phyloP scores from a whole-genome alignment of 805 yeast genomes.

The Jamesozyma lodderae region DNA sequence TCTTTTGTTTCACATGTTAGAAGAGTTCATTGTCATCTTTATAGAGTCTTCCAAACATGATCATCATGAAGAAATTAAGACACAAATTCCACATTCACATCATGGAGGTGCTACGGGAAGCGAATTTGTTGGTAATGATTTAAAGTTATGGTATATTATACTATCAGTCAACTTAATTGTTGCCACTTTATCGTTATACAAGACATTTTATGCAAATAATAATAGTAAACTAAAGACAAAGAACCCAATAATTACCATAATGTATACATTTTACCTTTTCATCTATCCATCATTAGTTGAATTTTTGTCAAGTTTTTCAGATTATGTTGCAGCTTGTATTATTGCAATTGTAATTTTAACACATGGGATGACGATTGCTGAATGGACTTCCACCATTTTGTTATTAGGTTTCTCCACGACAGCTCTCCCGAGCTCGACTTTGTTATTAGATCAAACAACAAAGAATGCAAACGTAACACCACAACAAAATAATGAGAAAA shows the following conservation, averaged over 20 bases:
- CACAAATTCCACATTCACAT: conserved; percentile 30
- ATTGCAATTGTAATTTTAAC: conserved; percentile 23
- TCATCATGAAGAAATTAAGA: conserved; percentile 27
- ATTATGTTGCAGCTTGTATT: conserved; percentile 22
- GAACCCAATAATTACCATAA: conserved; percentile 27
- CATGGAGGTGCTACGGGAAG: conserved; percentile 5
- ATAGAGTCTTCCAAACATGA: conserved; percentile 22
- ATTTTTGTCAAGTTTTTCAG: conserved; percentile 16
- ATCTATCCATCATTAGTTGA: conserved; percentile 20
- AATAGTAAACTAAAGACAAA: conserved; percentile 27
- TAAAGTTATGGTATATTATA: conserved; percentile 22
- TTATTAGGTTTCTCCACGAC: conserved; percentile 29
- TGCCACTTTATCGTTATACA: conserved; percentile 19
- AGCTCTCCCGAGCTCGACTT: conserved; percentile 16
- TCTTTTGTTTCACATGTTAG: conserved; percentile 75
- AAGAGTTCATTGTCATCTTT: conserved; percentile 47
- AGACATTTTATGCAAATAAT: conserved; percentile 22
- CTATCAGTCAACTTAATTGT: conserved; percentile 14
- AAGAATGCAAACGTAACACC: neutral
- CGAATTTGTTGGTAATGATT: conserved; percentile 6
- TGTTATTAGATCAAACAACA: conserved; percentile 9
- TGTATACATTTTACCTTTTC: conserved; percentile 24
- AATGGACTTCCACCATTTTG: conserved; percentile 30
- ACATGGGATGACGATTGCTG: conserved; percentile 28
- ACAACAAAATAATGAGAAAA: no score